Base-by-base conservation (phyloP, 306 rosid species). In the Rosa rugosa region DNA sequence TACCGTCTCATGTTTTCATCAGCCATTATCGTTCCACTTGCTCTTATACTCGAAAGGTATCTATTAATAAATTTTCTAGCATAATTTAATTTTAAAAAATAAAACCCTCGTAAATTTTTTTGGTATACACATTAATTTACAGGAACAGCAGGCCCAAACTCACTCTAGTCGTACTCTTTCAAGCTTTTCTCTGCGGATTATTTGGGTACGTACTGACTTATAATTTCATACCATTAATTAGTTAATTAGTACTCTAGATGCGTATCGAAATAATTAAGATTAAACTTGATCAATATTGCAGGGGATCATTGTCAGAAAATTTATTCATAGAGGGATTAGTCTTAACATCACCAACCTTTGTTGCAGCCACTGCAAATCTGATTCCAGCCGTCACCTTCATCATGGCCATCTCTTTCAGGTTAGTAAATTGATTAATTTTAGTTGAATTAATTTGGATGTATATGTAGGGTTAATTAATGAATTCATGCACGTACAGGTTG, bases 1-100 rank as follows among this genome's bases (percentile, higher is more conserved):
- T 90, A 88, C 51, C 91, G 92, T 41, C 80, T 82, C 69, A 72
- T 90, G 16, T 88, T 90, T 18, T 86, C 87, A 5, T 64, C 92
- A 2, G 84, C 82, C 64, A 53, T 75, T 78, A 75, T 80, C 36
- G 0, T 79, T 77, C 88, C 91, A 22, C 80, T 87, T 31, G 89
- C 92, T 62, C 79, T 87, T n/a, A 60, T 82, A 67, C 17, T 80
- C 34, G 86, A 62, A 44, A 59, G 85, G 88, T 31, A 31, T 31
- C 36, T 31, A 31, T 31, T 31, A 31, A 31, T 31, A 31, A 31
- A 31, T 31, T 31, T 31, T 31, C 36, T 31, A 31, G 36, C 36
- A 31, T 31, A 31, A 31, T 31, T 31, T 31, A 31, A 31, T 31
- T 31, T 31, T 31, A 31, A 3, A 2, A 31, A 31, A 31, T 31